These are phyloP conservation scores for Apiospora pterosperma DNA, from an alignment of 2,329 filamentous ascomycete genomes.

Conservation along the genomic window DNA sequence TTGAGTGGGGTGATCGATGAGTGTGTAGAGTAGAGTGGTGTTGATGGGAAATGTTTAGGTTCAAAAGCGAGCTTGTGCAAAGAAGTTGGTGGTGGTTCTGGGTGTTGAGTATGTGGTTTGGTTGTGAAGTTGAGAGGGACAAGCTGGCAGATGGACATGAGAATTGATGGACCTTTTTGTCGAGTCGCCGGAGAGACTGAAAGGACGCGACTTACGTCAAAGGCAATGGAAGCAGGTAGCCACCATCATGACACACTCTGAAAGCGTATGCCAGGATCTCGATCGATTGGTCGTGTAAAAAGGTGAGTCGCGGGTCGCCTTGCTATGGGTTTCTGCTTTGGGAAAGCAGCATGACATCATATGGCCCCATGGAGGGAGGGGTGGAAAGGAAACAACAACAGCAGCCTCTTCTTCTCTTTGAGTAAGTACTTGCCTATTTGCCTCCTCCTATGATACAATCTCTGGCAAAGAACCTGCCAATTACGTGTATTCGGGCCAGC, in stretches of 20 bases:
- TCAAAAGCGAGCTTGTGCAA: background rate
- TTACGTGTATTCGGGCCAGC: too few species aligned
- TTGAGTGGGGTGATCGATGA: slow-evolving; percentile 5
- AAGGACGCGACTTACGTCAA: slow-evolving; percentile 1
- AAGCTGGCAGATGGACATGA: background rate
- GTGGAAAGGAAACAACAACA: background rate
- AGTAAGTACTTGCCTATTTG: background rate
- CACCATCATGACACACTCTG: background rate
- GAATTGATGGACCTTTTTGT: background rate
- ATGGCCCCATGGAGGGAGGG: too few species aligned
- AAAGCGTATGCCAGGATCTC: background rate
- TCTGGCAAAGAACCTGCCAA: background rate
- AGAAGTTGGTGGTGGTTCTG: background rate
- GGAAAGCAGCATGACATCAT: background rate
- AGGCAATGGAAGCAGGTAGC: background rate
- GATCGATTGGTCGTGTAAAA: background rate
- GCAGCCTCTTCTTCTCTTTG: too few species aligned
- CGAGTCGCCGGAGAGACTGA: background rate
- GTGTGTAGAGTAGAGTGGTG: background rate
- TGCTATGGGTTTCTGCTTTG: background rate
- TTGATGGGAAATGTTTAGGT: background rate
- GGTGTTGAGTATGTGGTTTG: background rate
- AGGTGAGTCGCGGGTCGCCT: background rate
- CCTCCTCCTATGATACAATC: background rate
- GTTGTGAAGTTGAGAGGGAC: background rate